Percentiles rank a stretch among this genome's conserved stretches.
These are phyloP conservation scores for Chlamydomonas incerta DNA, from an alignment of 139 green algal species.

Conservation along the genomic window DNA sequence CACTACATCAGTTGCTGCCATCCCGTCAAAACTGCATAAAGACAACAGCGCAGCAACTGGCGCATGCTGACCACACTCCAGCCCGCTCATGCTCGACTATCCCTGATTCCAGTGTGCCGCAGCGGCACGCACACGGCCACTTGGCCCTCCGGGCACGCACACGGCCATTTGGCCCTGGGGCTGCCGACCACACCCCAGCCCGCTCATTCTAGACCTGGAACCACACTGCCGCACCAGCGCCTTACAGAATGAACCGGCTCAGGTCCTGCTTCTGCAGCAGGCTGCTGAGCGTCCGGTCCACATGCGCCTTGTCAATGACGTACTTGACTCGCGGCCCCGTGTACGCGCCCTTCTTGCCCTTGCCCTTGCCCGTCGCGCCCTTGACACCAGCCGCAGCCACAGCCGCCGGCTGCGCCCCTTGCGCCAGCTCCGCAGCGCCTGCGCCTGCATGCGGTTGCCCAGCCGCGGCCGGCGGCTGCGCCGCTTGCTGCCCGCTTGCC, in stretches of 20 bases:
- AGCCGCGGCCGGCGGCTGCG: neutral
- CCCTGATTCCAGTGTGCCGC: too few species aligned
- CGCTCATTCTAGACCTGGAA: too few species aligned
- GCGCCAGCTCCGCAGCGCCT: neutral
- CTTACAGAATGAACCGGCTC: slow-evolving; percentile 79
- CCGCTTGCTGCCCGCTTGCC: neutral
- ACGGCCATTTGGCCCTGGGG: too few species aligned
- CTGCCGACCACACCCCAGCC: too few species aligned
- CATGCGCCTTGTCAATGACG: slow-evolving; percentile 72
- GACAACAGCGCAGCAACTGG: too few species aligned
- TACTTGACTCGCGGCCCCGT: slow-evolving; percentile 40
- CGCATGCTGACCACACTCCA: too few species aligned
- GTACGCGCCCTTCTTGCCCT: neutral
- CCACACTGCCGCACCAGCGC: too few species aligned
- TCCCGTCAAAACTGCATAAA: too few species aligned
- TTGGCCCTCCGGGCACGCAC: too few species aligned
- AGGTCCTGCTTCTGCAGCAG: slow-evolving; percentile 85
- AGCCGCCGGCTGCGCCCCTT: neutral
- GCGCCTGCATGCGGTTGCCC: neutral
- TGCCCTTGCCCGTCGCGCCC: neutral
- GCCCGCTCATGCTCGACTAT: too few species aligned
- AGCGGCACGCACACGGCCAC: too few species aligned
- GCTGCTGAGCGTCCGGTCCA: slow-evolving; percentile 67
- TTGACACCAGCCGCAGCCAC: neutral
- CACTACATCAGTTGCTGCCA: too few species aligned